Percentiles rank a stretch among this genome's conserved stretches.
Evolutionary conservation across 208 protist species (phyloP).

Genomic region (Leptomonas seymouri): DNA sequence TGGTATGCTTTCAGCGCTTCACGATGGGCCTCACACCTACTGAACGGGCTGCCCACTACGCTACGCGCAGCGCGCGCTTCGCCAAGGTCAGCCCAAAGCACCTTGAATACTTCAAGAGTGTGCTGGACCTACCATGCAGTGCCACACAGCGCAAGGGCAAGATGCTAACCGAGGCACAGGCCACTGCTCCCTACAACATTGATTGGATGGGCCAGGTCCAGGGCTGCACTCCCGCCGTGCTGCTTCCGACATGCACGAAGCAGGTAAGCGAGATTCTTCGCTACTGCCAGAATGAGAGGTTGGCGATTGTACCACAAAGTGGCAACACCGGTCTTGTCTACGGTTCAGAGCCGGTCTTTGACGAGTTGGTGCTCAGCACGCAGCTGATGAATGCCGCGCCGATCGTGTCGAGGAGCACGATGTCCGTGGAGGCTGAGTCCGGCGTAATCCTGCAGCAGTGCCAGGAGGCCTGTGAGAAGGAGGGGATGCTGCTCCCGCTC

Average conservation of each 20-base stretch:
- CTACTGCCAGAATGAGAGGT: constrained; percentile 91
- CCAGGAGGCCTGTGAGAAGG: constrained; percentile 71
- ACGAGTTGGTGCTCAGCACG: constrained; percentile 94
- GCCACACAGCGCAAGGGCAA: constrained; percentile 49
- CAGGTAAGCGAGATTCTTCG: constrained; percentile 79
- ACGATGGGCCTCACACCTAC: constrained; percentile 39
- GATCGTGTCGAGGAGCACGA: constrained; percentile 60
- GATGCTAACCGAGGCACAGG: constrained; percentile 44
- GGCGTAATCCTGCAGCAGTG: constrained; percentile 93
- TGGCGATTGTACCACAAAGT: constrained; percentile 96
- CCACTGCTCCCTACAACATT: constrained; percentile 61
- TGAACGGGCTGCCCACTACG: constrained; percentile 68
- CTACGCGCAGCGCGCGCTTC: constrained; percentile 52
- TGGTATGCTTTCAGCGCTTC: too few species aligned
- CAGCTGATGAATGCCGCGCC: constrained; percentile 91
- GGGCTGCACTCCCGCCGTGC: constrained; percentile 50
- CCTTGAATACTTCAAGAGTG: constrained; percentile 50
- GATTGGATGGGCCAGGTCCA: constrained; percentile 77
- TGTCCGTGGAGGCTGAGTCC: constrained; percentile 78
- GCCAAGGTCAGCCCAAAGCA: constrained; percentile 48
- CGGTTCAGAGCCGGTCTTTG: constrained; percentile 81
- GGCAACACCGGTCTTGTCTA: constrained; percentile 98
- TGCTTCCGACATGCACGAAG: constrained; percentile 59
- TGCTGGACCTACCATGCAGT: constrained; percentile 54
- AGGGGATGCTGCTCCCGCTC: constrained; percentile 93